Base-by-base conservation (phyloP, 2,329 filamentous ascomycete species). In the Alternaria gaisen region DNA sequence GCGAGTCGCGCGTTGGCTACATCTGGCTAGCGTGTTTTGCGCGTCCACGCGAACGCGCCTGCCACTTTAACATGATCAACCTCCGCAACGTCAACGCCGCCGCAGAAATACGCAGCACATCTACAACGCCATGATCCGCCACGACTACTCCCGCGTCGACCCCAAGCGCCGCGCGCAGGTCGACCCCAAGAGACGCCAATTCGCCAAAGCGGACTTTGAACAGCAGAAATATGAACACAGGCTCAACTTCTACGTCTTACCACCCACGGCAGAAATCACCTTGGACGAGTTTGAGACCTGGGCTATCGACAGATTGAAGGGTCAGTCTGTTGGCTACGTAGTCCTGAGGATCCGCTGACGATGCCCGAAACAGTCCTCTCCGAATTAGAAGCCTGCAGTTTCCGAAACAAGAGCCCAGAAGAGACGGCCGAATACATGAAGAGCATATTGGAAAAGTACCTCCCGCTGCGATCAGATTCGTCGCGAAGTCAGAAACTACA, bases 281-380 rank as follows among this genome's bases (percentile, higher is more conserved):
- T 88, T 99, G 42, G 95, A 99, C 76, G 90, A 99, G 77, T 99
- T 99, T 73, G 95, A 99, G 78, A 93, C 97, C 86, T 99, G 95
- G 95, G 95, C 94, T 11, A 98, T 99, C 73, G 92, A 97, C 73
- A 86, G 95, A 58, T 80, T 99, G 67, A 90, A 93, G 81, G 87
- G 93, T 69, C 26, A 38, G n/a, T 2, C 1, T 2, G 24, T 4
- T 8, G 7, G 6, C 7, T 5, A 4, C 0, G 12, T 3, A 18
- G 16, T 16, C 16, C 0, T 8, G 14, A 11, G 9, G 3, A 6
- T 1, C 9, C 48, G 42, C 60, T 71, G 47, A 70, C 67, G 32
- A 7, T 7, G 9, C 9, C 12, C 44, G 11, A 52, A 24, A 18
- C 60, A 92, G 91, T 96, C 52, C 89, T 96, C 61, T 91, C 91